Conservation (phyloP, 306 rosid genomes). For the Psophocarpus tetragonolobus region DNA sequence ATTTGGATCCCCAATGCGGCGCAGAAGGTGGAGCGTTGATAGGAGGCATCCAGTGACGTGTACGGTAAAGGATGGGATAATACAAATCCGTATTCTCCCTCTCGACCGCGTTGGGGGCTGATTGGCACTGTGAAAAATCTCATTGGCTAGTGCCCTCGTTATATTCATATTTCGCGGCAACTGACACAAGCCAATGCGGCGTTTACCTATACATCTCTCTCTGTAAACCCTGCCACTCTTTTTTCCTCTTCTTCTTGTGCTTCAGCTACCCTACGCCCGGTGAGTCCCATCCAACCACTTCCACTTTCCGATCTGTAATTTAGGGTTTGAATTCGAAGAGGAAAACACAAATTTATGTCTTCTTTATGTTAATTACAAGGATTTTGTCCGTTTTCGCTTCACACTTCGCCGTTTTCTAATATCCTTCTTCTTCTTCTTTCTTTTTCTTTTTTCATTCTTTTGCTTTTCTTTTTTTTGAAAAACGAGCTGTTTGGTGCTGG, state of each 20-base stretch:
- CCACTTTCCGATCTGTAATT: slow-evolving; percentile 47
- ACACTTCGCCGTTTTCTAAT: not conserved
- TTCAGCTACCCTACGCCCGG: slow-evolving; percentile 46
- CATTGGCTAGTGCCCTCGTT: slow-evolving; percentile 39
- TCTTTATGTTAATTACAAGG: slow-evolving; percentile 6
- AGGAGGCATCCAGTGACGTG: not conserved
- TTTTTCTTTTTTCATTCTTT: not conserved
- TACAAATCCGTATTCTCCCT: slow-evolving; percentile 47
- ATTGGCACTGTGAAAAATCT: slow-evolving; percentile 22
- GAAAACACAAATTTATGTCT: not conserved
- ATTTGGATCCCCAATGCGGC: not conserved
- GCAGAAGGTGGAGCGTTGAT: not conserved
- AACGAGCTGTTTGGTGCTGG: not conserved
- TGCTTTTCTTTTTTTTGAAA: not conserved
- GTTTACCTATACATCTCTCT: slow-evolving; percentile 32
- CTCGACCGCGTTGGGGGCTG: slow-evolving; percentile 28
- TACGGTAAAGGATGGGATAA: not conserved
- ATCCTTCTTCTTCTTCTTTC: no score
- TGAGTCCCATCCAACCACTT: slow-evolving; percentile 23
- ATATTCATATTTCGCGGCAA: slow-evolving; percentile 95
- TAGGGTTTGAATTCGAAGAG: slow-evolving; percentile 48
- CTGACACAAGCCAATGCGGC: no score
- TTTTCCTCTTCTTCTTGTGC: slow-evolving; percentile 9
- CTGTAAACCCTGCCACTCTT: slow-evolving; percentile 35
- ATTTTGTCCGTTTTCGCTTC: not conserved